Evolutionary conservation across 352 stramenopile genomes (phyloP).

Genomic region (Plasmopara halstedii): DNA sequence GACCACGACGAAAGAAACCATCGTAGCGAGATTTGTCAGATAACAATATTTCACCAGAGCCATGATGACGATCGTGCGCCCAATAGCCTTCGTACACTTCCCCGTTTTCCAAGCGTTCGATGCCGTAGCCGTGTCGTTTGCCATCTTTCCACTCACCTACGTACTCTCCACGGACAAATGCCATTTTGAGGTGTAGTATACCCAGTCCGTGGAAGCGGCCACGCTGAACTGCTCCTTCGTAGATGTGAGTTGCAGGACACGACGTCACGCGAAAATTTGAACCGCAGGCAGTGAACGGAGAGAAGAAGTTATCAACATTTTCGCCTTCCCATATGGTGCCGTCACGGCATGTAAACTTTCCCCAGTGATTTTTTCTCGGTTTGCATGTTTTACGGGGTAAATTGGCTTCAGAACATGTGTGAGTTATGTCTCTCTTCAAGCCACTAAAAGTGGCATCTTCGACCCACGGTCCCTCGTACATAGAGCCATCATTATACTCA

Average conservation of each 20-base stretch:
- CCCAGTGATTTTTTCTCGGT: conserved; percentile 38
- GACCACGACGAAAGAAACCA: conserved; percentile 50
- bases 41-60: conserved; percentile 57
- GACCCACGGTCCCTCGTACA: conserved; percentile 77
- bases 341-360: conserved; percentile 66
- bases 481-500: conserved; percentile 72
- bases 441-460: conserved; percentile 40
- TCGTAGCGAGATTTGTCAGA: conserved; percentile 62
- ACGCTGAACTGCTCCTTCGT: conserved; percentile 40
- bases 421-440: conserved; percentile 32
- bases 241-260: conserved; percentile 33
- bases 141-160: conserved; percentile 80
- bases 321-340: conserved; percentile 71
- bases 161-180: conserved; percentile 62
- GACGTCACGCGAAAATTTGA: conserved; percentile 49
- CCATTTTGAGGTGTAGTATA: conserved; percentile 49
- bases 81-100: conserved; percentile 80
- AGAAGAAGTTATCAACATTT: conserved; percentile 79
- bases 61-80: conserved; percentile 55
- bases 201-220: conserved; percentile 73
- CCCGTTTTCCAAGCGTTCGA: conserved; percentile 65
- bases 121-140: conserved; percentile 69
- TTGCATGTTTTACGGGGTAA: conserved; percentile 50
- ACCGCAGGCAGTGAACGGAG: conserved; percentile 55
- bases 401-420: conserved; percentile 7